phyloP scores from a whole-genome alignment of 2,329 filamentous ascomycete genomes.

The Corniculantispora saksenae region DNA sequence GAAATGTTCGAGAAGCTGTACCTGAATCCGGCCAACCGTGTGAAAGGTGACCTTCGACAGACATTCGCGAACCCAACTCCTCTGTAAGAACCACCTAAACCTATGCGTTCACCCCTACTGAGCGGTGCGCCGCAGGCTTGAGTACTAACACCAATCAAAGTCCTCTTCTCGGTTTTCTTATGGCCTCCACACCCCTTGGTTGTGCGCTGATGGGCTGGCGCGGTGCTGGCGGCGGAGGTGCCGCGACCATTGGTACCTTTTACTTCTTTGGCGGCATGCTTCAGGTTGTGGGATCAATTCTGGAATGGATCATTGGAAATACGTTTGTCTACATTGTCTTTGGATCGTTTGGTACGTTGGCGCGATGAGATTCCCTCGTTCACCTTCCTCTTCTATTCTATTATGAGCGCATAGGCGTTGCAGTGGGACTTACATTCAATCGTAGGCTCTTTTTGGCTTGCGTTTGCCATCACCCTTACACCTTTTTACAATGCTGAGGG shows the following conservation, averaged over 20 bases:
- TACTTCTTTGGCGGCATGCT: constrained; percentile 51
- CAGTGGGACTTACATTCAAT: not conserved
- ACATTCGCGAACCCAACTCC: constrained; percentile 4
- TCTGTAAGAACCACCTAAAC: not conserved
- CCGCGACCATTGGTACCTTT: constrained; percentile 43
- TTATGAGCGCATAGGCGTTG: no score
- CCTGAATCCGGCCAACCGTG: not conserved
- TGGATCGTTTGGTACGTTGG: constrained; percentile 16
- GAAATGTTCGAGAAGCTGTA: constrained; percentile 7
- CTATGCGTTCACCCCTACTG: not conserved
- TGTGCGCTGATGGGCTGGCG: constrained; percentile 50
- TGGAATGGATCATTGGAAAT: constrained; percentile 55
- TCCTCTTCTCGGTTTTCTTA: constrained; percentile 7
- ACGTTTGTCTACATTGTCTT: constrained; percentile 58
- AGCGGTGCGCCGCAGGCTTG: no score
- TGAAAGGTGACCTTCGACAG: not conserved
- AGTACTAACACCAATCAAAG: not conserved
- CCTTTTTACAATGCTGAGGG: constrained; percentile 10
- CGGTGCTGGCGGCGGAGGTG: constrained; percentile 44
- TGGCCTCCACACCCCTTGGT: constrained; percentile 1
- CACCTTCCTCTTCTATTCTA: no score
- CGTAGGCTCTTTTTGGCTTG: constrained; percentile 12
- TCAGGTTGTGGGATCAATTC: constrained; percentile 46
- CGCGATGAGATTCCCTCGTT: not conserved
- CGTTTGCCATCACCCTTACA: constrained; percentile 6